Conservation (phyloP, 2,329 filamentous ascomycete genomes). For the Ascochyta fabae region DNA sequence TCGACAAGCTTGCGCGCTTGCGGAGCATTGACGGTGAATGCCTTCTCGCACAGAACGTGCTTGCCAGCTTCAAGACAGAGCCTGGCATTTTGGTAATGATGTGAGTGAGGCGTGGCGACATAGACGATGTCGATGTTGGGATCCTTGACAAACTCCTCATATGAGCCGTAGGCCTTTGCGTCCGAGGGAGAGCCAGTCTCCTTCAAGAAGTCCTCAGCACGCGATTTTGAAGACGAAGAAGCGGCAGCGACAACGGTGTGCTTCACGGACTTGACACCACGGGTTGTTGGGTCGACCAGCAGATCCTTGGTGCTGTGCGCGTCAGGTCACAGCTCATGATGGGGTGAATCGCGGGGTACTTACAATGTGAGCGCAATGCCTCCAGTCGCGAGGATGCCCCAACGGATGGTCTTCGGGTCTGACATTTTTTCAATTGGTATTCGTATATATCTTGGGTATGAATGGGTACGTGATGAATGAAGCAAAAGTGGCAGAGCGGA, state of each 20-base stretch:
- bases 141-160: constrained; percentile 80
- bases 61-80: constrained; percentile 84
- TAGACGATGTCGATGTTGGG: constrained; percentile 84
- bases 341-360: constrained; percentile 29
- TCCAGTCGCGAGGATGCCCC: constrained; percentile 58
- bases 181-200: constrained; percentile 71
- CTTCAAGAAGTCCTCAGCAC: constrained; percentile 75
- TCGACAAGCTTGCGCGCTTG: constrained; percentile 76
- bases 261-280: constrained; percentile 73
- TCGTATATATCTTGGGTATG: not conserved
- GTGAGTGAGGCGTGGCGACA: constrained; percentile 87
- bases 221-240: constrained; percentile 74
- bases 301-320: constrained; percentile 69
- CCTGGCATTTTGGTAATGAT: constrained; percentile 91
- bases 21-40: constrained; percentile 81
- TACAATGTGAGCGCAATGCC: constrained; percentile 56
- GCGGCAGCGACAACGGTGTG: constrained; percentile 82
- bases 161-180: constrained; percentile 78
- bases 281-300: constrained; percentile 72
- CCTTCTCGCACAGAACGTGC: constrained; percentile 89
- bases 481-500: not conserved
- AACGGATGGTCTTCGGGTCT: constrained; percentile 48
- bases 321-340: constrained; percentile 13
- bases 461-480: not conserved
- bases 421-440: constrained; percentile 30